Evolutionary conservation across 192 early-diverging fungal species (phyloP), one percentile per base, ranked within the genome.

Genomic region (Chytriomyces sp.): DNA sequence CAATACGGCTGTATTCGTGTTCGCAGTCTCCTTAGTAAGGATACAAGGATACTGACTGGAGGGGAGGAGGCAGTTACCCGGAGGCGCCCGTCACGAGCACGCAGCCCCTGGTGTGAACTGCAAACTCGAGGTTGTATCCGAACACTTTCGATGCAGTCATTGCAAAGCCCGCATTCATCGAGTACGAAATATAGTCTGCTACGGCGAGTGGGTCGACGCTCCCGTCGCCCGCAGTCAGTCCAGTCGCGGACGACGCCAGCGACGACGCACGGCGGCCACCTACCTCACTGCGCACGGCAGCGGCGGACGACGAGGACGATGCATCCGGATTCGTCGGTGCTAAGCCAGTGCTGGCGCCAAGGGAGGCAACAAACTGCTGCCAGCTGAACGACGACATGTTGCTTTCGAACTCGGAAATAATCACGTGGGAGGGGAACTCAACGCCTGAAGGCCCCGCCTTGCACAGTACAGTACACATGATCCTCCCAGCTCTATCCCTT

Each of bases 71-170:
- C 31, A 59, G 54, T 55, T 40, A 59, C 64, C 73, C 64, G 28
- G 55, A 26, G 8, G 69, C 68, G 22, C 70, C 75, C 5, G 75
- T 77, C 0, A 77, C 75, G 19, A 77, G 62, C 17, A 77, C 44
- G 40, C 52, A 62, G 6, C 75, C 75, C 6, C 31, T 33, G 52
- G 6, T 12, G 39, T 77, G 70, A 49, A 72, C 68, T 5, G 54
- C 25, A 38, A 75, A 70, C 58, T 75, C 65, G 38, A 75, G 67
- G 32, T 74, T 59, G 52, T 74, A 74, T 2, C 72, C 72, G 30
- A 73, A 61, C 39, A 73, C 41, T 33, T 30, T 34, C 6, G 36
- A 40, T 5, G 72, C 72, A 10, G 72, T 62, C 32, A 64, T 62
- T 14, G 72, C 57, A 62, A 73, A n/a, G 22, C 72, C 72, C 3